These are phyloP conservation scores for Kwoniella botswanensis DNA, from an alignment of 768 basidiomycete genomes.

Conservation along the genomic window DNA sequence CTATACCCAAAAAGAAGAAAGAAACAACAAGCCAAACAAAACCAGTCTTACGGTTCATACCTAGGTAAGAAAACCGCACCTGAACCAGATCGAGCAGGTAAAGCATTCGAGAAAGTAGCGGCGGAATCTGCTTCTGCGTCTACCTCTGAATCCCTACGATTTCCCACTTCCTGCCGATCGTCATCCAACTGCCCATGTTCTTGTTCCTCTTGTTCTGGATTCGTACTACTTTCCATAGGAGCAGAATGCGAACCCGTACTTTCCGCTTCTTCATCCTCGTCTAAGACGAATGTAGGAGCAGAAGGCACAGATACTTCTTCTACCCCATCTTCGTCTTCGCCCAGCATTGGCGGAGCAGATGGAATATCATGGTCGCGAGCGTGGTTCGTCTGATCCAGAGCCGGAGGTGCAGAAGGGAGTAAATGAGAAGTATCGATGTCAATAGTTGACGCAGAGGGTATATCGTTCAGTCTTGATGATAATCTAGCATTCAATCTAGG, in stretches of 20 bases:
- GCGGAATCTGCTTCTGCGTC: background rate
- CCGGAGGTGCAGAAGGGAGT: constrained; percentile 19
- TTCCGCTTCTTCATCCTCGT: background rate
- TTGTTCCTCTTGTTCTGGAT: background rate
- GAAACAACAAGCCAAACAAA: too few species aligned
- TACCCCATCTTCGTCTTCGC: constrained; percentile 24
- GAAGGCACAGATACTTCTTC: constrained; percentile 14
- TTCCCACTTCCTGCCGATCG: background rate
- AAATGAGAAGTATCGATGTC: constrained; percentile 10
- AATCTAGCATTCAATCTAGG: constrained; percentile 22
- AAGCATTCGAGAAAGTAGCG: background rate
- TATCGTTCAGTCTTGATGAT: background rate
- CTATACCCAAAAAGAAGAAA: too few species aligned
- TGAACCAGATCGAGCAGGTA: constrained; percentile 6
- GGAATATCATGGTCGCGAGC: constrained; percentile 6
- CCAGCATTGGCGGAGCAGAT: constrained; percentile 43
- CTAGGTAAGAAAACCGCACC: constrained; percentile 23
- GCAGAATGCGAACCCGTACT: background rate
- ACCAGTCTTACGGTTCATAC: constrained; percentile 22
- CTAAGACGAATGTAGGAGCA: constrained; percentile 18
- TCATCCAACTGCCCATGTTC: background rate
- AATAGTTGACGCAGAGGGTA: background rate
- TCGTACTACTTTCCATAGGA: background rate
- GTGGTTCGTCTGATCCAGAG: background rate
- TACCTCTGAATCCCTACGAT: background rate